Conservation (phyloP, 768 basidiomycete species). For the Russula compacta region DNA sequence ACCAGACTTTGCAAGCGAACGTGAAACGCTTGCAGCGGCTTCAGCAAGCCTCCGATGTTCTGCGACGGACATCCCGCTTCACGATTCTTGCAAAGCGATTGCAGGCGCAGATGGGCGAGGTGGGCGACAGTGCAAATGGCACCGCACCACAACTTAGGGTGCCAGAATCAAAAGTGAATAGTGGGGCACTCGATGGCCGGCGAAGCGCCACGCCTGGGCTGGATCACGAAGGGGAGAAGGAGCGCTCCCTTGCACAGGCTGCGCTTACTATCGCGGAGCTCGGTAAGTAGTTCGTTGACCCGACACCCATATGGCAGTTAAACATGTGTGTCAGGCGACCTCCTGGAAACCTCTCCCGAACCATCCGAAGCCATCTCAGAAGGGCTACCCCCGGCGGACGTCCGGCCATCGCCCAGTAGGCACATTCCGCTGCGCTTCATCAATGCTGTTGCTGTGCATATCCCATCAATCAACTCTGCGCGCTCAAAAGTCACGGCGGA, state of each 20-base stretch:
- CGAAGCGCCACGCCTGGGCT: constrained; percentile 17
- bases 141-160: constrained; percentile 6
- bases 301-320: background rate
- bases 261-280: constrained; percentile 92
- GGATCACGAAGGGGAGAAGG: constrained; percentile 67
- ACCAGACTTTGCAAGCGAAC: constrained; percentile 60
- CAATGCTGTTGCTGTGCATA: constrained; percentile 56
- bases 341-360: constrained; percentile 11
- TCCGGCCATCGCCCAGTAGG: background rate
- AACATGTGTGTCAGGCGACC: constrained; percentile 8
- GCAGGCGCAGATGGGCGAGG: constrained; percentile 76
- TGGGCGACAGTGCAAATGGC: constrained; percentile 27
- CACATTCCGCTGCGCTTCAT: constrained; percentile 57
- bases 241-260: constrained; percentile 84
- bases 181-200: constrained; percentile 9
- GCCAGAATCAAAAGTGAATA: constrained; percentile 14
- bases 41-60: constrained; percentile 75
- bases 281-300: constrained; percentile 37
- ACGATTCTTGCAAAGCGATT: constrained; percentile 74
- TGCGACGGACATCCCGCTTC: constrained; percentile 79
- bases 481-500: constrained; percentile 63
- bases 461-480: constrained; percentile 64
- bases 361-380: background rate
- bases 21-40: constrained; percentile 69
- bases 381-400: background rate